Evolutionary conservation across 345 rosid species (phyloP), one percentile per base, ranked within the genome.

Genomic region (Pseudoturritis turrita): DNA sequence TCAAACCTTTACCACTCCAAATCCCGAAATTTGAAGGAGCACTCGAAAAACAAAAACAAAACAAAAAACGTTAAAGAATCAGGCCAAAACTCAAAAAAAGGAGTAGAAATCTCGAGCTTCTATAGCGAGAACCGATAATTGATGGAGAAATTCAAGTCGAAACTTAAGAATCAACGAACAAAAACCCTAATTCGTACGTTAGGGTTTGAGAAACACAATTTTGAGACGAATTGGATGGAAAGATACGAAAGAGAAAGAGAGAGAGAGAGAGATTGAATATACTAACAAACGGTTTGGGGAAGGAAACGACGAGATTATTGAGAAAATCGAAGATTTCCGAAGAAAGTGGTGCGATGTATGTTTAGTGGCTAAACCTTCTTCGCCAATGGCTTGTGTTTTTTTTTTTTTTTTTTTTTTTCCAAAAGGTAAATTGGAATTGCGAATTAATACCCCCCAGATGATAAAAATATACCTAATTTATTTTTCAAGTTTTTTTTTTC

Each of bases 281-380:
- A n/a, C n/a, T n/a, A 7, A 67, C 49, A 52, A 8, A 18, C 49
- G 39, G 40, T 68, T n/a, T 57, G 12, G 10, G 46, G 49, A 13
- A n/a, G 47, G 39, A 40, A 28, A 57, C 15, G 47, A 40, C 3
- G 43, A 40, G 74, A 60, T 61, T n/a, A n/a, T n/a, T n/a, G n/a
- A n/a, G n/a, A n/a, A n/a, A n/a, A n/a, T n/a, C n/a, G n/a, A n/a
- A n/a, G n/a, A n/a, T n/a, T n/a, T n/a, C n/a, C 61, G 63, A 28
- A 26, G 44, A 72, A 72, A 72, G 6, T 61, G 76, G 54, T 19
- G 56, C 4, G 52, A 28, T 61, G 41, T 14, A 31, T 44, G 33
- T 49, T 71, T 21, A 73, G 67, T 74, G 78, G 78, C 67, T 74
- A 74, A 74, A 74, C 72, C 72, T 66, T 33, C 11, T 33, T 74